A percentile compares a stretch with the other conserved stretches of the same genome.
Conservation (phyloP, 495 filamentous ascomycete species). For the Letharia lupina region DNA sequence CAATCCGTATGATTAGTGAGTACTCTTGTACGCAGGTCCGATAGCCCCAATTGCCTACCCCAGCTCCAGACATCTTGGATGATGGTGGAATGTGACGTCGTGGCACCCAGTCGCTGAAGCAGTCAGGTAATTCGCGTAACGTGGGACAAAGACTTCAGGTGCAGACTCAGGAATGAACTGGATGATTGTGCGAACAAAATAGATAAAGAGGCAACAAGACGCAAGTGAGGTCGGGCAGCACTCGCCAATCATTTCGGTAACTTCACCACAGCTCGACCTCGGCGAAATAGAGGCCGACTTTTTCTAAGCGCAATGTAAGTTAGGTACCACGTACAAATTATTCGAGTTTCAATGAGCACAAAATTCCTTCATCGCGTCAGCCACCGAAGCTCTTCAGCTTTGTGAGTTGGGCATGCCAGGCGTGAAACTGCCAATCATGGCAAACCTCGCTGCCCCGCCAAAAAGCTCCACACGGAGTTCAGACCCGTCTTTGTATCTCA, state of each 20-base stretch:
- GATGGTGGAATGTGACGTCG: neutral
- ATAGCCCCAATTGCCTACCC: constrained; percentile 35
- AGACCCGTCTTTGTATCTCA: constrained; percentile 62
- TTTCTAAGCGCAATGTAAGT: neutral
- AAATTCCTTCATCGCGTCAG: neutral
- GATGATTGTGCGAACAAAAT: neutral
- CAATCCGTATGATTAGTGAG: constrained; percentile 18
- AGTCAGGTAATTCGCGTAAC: neutral
- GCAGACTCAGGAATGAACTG: neutral
- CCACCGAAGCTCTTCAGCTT: neutral
- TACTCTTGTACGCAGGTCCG: constrained; percentile 12
- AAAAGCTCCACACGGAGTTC: constrained; percentile 19
- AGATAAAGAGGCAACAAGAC: neutral
- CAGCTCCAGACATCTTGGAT: constrained; percentile 47
- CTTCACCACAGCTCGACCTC: too few species aligned
- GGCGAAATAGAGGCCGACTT: neutral
- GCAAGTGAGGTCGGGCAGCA: neutral
- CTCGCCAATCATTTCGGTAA: too few species aligned
- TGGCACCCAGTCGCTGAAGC: neutral
- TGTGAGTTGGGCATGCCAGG: constrained; percentile 47
- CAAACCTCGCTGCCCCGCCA: constrained; percentile 32
- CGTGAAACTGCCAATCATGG: constrained; percentile 46
- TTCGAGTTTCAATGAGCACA: neutral
- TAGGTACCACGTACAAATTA: neutral
- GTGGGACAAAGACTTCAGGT: neutral